These are phyloP conservation scores for Aegilops sharonensis DNA, from an alignment of 176 grass and related monocot genomes.

Conservation along the genomic window DNA sequence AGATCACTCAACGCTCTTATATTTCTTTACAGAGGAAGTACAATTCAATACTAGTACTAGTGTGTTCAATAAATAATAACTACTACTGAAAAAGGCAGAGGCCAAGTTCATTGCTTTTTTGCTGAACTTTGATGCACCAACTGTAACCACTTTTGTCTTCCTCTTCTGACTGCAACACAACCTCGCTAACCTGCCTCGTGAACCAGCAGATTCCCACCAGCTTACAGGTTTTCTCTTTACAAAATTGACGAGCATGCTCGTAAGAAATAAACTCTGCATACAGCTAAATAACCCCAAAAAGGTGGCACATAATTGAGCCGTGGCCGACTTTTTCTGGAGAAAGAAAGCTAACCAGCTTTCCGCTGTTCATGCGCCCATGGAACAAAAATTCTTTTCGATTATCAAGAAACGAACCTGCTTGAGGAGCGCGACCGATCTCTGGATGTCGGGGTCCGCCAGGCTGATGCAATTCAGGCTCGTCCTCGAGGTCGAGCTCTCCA, in stretches of 20 bases:
- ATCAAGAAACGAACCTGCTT: slow-evolving; percentile 60
- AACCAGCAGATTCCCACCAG: background rate
- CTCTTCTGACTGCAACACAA: background rate
- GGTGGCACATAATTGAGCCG: background rate
- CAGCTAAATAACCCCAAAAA: background rate
- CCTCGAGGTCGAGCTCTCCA: slow-evolving; percentile 53
- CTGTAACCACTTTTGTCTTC: background rate
- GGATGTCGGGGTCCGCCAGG: slow-evolving; percentile 58
- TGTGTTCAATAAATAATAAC: background rate
- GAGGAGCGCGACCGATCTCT: slow-evolving; percentile 76
- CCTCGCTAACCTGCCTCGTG: background rate
- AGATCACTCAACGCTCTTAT: too few relatives aligned
- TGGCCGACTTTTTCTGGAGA: background rate
- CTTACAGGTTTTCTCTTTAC: background rate
- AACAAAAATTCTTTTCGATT: background rate
- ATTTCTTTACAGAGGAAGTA: too few relatives aligned
- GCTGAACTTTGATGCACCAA: background rate
- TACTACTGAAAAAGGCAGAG: background rate
- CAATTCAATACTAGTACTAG: slow-evolving; percentile 7
- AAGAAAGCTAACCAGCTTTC: slow-evolving; percentile 1
- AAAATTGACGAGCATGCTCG: background rate
- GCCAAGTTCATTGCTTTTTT: background rate
- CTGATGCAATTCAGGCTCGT: slow-evolving; percentile 75
- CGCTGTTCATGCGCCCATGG: background rate
- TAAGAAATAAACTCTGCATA: background rate